These are phyloP conservation scores for Annulohypoxylon maeteangense DNA, from an alignment of 495 filamentous ascomycete species.

Conservation along the genomic window DNA sequence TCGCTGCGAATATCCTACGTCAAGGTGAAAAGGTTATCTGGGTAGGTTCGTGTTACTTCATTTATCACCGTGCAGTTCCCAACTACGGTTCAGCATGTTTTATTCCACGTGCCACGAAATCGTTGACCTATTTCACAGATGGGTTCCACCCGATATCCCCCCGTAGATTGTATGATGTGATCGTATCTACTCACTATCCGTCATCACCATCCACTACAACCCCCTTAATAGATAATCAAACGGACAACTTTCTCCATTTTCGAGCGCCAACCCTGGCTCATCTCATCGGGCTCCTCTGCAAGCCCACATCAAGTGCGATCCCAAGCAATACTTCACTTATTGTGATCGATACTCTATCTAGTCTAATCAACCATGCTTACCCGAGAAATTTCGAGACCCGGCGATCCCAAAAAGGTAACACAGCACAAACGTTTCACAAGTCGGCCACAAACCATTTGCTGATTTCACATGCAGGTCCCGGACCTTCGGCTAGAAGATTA, in stretches of 20 bases:
- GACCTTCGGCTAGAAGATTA: conserved; percentile 50
- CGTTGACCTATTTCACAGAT: conserved; percentile 27
- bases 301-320: conserved; percentile 68
- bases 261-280: conserved; percentile 72
- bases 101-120: conserved; percentile 11
- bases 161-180: conserved; percentile 41
- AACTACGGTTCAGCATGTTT: neutral
- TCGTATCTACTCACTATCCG: conserved; percentile 16
- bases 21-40: conserved; percentile 77
- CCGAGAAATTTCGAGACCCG: conserved; percentile 55
- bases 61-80: neutral
- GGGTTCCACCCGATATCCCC: conserved; percentile 40
- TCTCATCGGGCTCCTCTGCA: conserved; percentile 75
- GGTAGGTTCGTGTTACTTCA: conserved; percentile 73
- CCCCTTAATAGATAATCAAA: conserved; percentile 16
- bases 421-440: neutral
- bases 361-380: conserved; percentile 78
- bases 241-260: conserved; percentile 49
- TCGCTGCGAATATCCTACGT: conserved; percentile 70
- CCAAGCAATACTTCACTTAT: conserved; percentile 69
- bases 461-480: conserved; percentile 46
- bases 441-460: conserved; percentile 17
- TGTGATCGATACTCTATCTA: conserved; percentile 81
- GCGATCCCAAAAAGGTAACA: conserved; percentile 41
- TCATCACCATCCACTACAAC: conserved; percentile 6